phyloP scores from a whole-genome alignment of 306 rosid species.

The Mucuna pruriens region DNA sequence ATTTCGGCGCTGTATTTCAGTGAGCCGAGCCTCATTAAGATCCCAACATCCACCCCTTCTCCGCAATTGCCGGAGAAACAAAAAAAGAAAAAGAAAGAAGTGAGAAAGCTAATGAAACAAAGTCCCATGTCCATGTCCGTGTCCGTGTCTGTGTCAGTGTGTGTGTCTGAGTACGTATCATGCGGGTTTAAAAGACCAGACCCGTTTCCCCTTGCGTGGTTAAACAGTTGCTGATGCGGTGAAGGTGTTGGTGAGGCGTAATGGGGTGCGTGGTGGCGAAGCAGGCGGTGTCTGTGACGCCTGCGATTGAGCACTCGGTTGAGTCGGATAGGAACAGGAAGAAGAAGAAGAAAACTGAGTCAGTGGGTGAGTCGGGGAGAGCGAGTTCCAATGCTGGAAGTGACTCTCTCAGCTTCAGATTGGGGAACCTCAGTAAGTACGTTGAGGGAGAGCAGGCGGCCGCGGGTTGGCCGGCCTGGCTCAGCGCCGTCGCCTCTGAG shows the following conservation, averaged over 20 bases:
- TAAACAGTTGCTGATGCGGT: slow-evolving; percentile 35
- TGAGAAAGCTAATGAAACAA: slow-evolving; percentile 27
- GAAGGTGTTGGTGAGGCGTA: slow-evolving; percentile 31
- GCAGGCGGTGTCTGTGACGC: slow-evolving; percentile 93
- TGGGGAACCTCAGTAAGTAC: slow-evolving; percentile 79
- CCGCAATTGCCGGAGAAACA: slow-evolving; percentile 77
- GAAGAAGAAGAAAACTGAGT: slow-evolving; percentile 48
- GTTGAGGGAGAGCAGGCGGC: slow-evolving; percentile 90
- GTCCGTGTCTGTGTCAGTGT: background rate
- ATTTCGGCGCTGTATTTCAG: slow-evolving; percentile 54
- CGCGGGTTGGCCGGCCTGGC: slow-evolving; percentile 99
- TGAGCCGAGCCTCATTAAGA: slow-evolving; percentile 47
- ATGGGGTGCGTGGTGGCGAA: slow-evolving; percentile 97
- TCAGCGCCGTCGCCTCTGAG: slow-evolving; percentile 88
- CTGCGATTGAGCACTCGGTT: slow-evolving; percentile 79
- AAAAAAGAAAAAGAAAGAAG: background rate
- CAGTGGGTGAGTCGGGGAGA: slow-evolving; percentile 74
- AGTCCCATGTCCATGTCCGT: background rate
- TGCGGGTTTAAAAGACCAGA: background rate
- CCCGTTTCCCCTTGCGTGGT: slow-evolving; percentile 23
- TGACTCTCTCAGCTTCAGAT: slow-evolving; percentile 81
- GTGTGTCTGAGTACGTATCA: background rate
- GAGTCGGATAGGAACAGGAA: slow-evolving; percentile 46
- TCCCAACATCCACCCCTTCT: slow-evolving; percentile 41
- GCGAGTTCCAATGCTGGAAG: slow-evolving; percentile 65